Conservation (phyloP, 192 early-diverging fungal species). For the Mortierella alpina region DNA sequence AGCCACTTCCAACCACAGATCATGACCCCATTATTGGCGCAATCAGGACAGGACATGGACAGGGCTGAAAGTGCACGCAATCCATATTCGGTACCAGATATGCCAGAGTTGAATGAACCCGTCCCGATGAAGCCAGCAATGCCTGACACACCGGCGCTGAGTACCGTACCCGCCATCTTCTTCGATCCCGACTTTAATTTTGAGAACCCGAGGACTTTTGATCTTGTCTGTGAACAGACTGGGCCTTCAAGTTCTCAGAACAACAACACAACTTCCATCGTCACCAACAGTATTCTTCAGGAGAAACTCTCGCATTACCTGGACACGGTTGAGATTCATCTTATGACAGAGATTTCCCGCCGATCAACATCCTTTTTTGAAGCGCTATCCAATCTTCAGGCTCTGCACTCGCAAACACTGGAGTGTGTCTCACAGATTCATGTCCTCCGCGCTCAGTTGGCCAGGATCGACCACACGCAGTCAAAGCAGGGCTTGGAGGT, state of each 20-base stretch:
- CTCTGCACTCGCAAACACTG: slow-evolving; percentile 91
- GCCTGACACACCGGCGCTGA: slow-evolving; percentile 76
- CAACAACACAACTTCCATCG: slow-evolving; percentile 59
- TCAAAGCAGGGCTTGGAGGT: slow-evolving; percentile 86
- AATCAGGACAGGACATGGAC: slow-evolving; percentile 58
- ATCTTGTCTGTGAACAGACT: slow-evolving; percentile 80
- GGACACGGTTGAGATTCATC: slow-evolving; percentile 94
- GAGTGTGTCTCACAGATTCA: slow-evolving; percentile 91
- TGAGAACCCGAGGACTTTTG: slow-evolving; percentile 91
- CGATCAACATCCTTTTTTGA: slow-evolving; percentile 97
- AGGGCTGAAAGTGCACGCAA: slow-evolving; percentile 60
- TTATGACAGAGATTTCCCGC: slow-evolving; percentile 94
- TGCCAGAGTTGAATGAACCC: slow-evolving; percentile 55
- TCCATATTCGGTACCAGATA: slow-evolving; percentile 62
- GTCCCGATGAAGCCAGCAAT: slow-evolving; percentile 44
- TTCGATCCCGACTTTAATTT: slow-evolving; percentile 88
- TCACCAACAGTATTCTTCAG: slow-evolving; percentile 81
- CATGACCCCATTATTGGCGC: slow-evolving; percentile 48
- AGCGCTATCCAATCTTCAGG: slow-evolving; percentile 92
- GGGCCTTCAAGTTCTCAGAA: slow-evolving; percentile 63
- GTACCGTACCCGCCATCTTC: slow-evolving; percentile 89
- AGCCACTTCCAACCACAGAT: slow-evolving; percentile 46
- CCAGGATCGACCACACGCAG: slow-evolving; percentile 67
- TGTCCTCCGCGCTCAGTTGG: slow-evolving; percentile 76
- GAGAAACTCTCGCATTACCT: slow-evolving; percentile 90